Percentiles rank a stretch among this genome's conserved stretches.
Conservation (phyloP, 83 land plant species). For the Picea engelmannii region DNA sequence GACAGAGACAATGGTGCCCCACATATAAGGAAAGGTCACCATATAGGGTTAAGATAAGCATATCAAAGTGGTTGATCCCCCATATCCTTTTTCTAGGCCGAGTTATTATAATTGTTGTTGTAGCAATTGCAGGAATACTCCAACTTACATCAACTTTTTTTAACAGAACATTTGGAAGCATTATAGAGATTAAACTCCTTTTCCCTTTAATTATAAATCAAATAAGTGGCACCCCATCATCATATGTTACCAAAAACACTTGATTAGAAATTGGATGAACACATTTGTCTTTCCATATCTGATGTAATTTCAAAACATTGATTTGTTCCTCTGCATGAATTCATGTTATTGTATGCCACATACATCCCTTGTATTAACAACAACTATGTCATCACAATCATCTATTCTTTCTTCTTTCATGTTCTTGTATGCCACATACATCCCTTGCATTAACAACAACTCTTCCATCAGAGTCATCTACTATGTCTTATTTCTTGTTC, state of each 20-base stretch:
- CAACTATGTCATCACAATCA: too few relatives aligned
- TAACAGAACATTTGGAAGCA: constrained; percentile 49
- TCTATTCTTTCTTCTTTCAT: too few relatives aligned
- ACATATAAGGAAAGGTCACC: constrained; percentile 48
- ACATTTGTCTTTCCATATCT: too few relatives aligned
- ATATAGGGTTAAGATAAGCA: constrained; percentile 67
- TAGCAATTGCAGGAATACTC: constrained; percentile 75
- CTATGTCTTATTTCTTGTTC: too few relatives aligned
- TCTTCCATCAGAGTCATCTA: too few relatives aligned
- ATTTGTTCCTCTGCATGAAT: too few relatives aligned
- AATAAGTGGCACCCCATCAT: constrained; percentile 72
- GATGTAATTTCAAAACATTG: too few relatives aligned
- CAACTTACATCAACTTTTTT: constrained; percentile 71
- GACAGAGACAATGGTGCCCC: constrained; percentile 71
- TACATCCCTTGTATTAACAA: too few relatives aligned
- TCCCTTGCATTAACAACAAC: too few relatives aligned
- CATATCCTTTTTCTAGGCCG: constrained; percentile 23
- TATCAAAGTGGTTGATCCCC: constrained; percentile 35
- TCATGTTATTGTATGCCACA: too few relatives aligned
- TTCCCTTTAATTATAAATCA: constrained; percentile 76
- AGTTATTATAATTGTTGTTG: constrained; percentile 25
- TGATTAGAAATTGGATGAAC: constrained; percentile 2
- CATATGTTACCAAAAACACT: constrained; percentile 90
- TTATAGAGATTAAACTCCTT: constrained; percentile 59
- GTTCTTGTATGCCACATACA: too few relatives aligned